Conservation (phyloP, 305 asterid genomes). For the Fraxinus velutina region DNA sequence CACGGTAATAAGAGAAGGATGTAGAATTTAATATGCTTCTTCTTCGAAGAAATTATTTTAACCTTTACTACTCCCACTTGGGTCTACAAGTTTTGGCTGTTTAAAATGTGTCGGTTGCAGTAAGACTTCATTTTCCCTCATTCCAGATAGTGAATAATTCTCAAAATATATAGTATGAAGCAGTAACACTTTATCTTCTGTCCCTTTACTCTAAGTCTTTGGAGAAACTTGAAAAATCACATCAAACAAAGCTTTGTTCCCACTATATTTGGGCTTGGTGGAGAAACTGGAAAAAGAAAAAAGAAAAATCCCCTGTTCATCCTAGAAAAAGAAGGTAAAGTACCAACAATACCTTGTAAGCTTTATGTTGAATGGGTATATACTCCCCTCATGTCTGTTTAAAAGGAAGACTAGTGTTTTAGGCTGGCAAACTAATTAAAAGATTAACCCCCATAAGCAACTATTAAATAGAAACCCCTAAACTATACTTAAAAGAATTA, state of each 20-base stretch:
- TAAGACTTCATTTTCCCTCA: background rate
- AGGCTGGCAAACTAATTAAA: background rate
- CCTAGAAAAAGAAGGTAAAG: background rate
- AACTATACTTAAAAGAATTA: background rate
- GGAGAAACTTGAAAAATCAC: background rate
- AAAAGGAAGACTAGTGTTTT: background rate
- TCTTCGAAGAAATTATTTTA: background rate
- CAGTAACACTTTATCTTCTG: background rate
- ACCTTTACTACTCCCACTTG: background rate
- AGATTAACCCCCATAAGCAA: background rate
- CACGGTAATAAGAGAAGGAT: background rate
- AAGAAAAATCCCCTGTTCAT: background rate
- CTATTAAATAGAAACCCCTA: background rate
- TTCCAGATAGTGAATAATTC: background rate
- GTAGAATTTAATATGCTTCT: background rate
- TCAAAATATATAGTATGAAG: background rate
- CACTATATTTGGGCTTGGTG: background rate
- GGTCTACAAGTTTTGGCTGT: background rate
- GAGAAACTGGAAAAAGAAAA: background rate
- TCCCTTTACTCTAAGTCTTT: background rate
- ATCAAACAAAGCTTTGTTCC: background rate
- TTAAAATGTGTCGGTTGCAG: background rate
- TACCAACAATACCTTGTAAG: background rate
- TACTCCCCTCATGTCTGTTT: background rate
- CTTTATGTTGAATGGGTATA: background rate